phyloP scores from a whole-genome alignment of 495 filamentous ascomycete species.

The Penicillium cinerascens region DNA sequence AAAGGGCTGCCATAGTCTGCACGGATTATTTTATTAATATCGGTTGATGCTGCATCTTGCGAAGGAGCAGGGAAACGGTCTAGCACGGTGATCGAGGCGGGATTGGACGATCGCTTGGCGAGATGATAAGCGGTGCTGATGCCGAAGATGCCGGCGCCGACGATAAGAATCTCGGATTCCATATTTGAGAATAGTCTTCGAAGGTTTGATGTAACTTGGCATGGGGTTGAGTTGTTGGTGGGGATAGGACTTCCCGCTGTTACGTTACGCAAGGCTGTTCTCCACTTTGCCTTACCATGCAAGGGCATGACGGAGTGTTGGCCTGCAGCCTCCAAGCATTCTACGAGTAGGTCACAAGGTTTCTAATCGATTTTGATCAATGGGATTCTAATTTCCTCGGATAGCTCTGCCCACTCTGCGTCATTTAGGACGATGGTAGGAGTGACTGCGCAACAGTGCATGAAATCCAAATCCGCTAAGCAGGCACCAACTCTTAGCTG shows the following conservation, averaged over 20 bases:
- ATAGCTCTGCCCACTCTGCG: background rate
- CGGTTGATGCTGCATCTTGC: conserved; percentile 24
- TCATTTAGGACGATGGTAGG: background rate
- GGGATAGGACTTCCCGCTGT: background rate
- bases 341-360: background rate
- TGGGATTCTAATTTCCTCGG: background rate
- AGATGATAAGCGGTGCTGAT: conserved; percentile 44
- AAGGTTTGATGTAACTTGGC: background rate
- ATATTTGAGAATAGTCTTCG: background rate
- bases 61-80: conserved; percentile 33
- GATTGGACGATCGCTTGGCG: conserved; percentile 15
- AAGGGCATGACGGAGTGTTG: background rate
- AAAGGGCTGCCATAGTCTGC: conserved; percentile 32
- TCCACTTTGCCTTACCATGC: background rate
- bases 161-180: conserved; percentile 31
- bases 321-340: background rate
- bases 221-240: background rate
- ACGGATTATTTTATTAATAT: conserved; percentile 37
- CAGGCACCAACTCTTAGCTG: background rate
- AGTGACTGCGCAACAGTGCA: background rate
- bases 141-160: conserved; percentile 46
- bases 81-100: conserved; percentile 30
- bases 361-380: background rate
- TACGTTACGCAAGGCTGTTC: background rate
- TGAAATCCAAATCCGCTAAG: background rate